A percentile compares a stretch with the other conserved stretches of the same genome.
phyloP scores from a whole-genome alignment of 768 basidiomycete species.

The Tricholoma sp. region DNA sequence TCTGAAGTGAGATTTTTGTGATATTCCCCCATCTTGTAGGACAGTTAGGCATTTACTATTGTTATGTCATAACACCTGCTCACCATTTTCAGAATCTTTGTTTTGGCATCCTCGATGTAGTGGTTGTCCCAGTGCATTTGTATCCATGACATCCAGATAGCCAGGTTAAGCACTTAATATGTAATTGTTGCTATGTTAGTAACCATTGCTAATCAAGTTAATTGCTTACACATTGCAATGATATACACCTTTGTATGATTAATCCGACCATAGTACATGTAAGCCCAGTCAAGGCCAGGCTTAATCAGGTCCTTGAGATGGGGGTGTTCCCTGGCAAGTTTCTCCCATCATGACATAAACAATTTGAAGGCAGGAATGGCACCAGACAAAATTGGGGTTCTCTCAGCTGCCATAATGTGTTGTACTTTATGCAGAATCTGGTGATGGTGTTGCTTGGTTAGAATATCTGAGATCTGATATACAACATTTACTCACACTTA shows the following conservation, averaged over 20 bases:
- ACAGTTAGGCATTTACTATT: no score
- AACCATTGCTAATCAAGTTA: background rate
- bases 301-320: no score
- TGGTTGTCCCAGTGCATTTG: background rate
- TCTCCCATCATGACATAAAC: conserved; percentile 8
- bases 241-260: no score
- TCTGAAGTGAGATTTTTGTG: no score
- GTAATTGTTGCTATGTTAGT: background rate
- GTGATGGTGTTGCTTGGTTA: background rate
- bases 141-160: background rate
- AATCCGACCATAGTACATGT: no score
- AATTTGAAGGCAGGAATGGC: conserved; percentile 18
- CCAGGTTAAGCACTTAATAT: background rate
- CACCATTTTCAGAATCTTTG: background rate
- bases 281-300: no score
- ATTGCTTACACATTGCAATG: background rate
- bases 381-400: conserved; percentile 14
- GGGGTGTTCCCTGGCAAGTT: no score
- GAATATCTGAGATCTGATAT: background rate
- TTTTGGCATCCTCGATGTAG: background rate
- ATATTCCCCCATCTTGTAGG: no score
- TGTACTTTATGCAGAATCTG: conserved; percentile 13
- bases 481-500: conserved; percentile 1
- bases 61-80: background rate
- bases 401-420: conserved; percentile 14